Base-by-base conservation (phyloP, 176 grass and related monocot genomes). In the Avena eriantha region DNA sequence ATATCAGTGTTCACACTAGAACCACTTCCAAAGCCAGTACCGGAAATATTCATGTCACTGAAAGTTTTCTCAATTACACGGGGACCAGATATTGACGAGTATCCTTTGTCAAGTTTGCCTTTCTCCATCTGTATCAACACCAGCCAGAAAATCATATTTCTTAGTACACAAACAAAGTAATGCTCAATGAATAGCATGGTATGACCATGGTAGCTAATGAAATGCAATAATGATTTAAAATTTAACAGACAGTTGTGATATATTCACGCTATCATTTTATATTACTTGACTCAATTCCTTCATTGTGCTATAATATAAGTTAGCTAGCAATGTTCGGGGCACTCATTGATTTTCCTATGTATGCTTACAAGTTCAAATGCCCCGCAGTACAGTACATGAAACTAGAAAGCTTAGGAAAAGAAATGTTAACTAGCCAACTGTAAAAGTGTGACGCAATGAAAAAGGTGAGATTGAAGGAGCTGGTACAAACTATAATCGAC, bases 91-190 rank as follows among this genome's bases (percentile, higher is more conserved):
- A 97, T 89, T 85, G 90, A 86, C 68, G 93, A 91, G 85, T 89
- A 94, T 50, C 92, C 92, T 91, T 94, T 97, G 35, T 97, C 92
- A 65, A 87, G 63, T 92, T 83, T 97, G 64, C 90, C 90, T 86
- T 82, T 97, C 79, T 92, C 92, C 85, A 94, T 92, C 95, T 97
- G 77, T 47, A 90, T 60, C 21, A 59, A 85, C 4, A 84, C 46
- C 34, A 60, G 63, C 34, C 50, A 47, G 73, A 84, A 74, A 68
- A 47, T 67, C 8, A 17, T 36, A 66, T n/a, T 10, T 12, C 75
- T 87, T 80, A 70, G 61, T 13, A 60, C 26, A 87, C 55, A 23
- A 80, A 74, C 4, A 66, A 75, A 80, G 79, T 54, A 84, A 89
- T 35, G 66, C 58, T 1, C 26, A 58, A 56, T 53, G 70, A 76